A percentile compares a stretch with the other conserved stretches of the same genome.
phyloP scores from a whole-genome alignment of 1,284 basidiomycete genomes.

The Malassezia caprae region DNA sequence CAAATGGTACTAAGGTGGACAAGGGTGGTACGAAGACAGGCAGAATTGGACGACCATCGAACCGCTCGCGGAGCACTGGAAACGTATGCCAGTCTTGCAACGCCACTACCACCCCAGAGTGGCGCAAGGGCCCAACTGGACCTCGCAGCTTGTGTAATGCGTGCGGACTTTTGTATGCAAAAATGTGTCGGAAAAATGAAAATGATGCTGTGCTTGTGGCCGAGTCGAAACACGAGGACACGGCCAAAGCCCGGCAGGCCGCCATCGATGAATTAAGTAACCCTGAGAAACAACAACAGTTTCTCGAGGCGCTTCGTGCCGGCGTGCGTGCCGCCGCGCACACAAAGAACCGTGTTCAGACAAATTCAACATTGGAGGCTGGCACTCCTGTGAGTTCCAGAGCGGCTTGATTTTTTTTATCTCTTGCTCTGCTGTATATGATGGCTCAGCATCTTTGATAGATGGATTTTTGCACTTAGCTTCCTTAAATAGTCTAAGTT shows the following conservation, averaged over 20 bases:
- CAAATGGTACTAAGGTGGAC: background rate
- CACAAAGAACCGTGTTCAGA: background rate
- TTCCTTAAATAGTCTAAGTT: background rate
- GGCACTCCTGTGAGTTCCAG: background rate
- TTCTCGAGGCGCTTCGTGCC: slow-evolving; percentile 7
- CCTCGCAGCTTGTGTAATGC: slow-evolving; percentile 25
- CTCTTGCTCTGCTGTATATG: background rate
- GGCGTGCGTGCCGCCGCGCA: slow-evolving; percentile 1
- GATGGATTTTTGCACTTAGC: background rate
- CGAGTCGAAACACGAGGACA: background rate
- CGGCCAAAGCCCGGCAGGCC: background rate
- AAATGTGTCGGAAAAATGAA: slow-evolving; percentile 19
- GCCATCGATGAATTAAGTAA: background rate
- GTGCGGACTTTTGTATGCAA: slow-evolving; percentile 23
- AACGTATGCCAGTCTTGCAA: slow-evolving; percentile 20
- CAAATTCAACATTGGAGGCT: background rate
- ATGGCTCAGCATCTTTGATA: background rate
- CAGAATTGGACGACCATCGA: background rate
- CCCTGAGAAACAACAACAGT: background rate
- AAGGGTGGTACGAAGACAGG: background rate
- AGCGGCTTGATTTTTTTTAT: background rate
- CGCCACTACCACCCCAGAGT: slow-evolving; percentile 23
- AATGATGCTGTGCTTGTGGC: slow-evolving; percentile 9
- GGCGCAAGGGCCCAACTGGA: slow-evolving; percentile 24
- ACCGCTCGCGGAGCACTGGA: background rate